Conservation (phyloP, 768 basidiomycete genomes). For the Serendipita sp. region DNA sequence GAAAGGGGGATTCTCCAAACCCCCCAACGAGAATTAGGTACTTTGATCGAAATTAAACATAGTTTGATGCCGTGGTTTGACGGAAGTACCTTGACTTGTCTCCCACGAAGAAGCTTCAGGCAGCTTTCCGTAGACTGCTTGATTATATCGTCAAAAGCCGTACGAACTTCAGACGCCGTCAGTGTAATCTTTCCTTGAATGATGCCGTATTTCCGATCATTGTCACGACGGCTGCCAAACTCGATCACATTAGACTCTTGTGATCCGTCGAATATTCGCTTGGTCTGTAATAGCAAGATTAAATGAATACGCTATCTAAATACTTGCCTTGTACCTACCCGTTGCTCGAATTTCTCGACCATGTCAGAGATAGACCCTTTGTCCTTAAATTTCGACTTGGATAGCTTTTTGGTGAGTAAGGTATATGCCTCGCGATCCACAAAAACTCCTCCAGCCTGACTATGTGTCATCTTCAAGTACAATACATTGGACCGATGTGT, state of each 20-base stretch:
- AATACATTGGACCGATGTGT: no score
- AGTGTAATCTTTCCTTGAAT: neutral
- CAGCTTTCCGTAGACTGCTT: neutral
- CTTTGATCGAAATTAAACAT: neutral
- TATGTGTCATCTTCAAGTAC: neutral
- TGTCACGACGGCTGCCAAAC: constrained; percentile 6
- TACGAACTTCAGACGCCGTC: neutral
- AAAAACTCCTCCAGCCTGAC: neutral
- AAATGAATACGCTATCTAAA: no score
- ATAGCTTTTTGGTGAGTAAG: constrained; percentile 2
- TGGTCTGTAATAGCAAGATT: neutral
- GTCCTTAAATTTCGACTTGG: neutral
- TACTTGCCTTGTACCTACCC: no score
- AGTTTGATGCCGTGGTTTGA: neutral
- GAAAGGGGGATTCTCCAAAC: constrained; percentile 5
- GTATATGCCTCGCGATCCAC: constrained; percentile 3
- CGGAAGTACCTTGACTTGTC: neutral
- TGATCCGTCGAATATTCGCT: constrained; percentile 5
- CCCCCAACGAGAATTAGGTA: constrained; percentile 6
- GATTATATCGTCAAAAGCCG: neutral
- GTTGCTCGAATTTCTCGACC: constrained; percentile 4
- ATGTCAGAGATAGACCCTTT: constrained; percentile 5
- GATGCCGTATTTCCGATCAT: constrained; percentile 4
- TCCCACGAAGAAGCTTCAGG: neutral
- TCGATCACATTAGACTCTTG: neutral